phyloP scores from a whole-genome alignment of 2,329 filamentous ascomycete genomes.

The Penicillium hesseltinei region DNA sequence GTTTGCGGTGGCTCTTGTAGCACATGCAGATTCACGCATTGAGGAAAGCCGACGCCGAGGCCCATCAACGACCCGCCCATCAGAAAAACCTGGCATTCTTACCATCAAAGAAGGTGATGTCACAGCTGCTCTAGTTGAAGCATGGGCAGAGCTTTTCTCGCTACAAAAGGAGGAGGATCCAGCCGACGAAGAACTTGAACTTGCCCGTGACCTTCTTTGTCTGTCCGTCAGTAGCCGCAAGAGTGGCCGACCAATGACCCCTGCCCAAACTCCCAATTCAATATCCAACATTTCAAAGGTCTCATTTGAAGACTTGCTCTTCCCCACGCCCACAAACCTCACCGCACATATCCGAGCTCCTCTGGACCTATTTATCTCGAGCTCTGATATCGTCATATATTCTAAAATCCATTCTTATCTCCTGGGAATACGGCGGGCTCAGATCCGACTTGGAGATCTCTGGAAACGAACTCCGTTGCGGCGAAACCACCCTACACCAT shows the following conservation, averaged over 20 bases:
- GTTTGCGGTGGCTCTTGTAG: constrained; percentile 82
- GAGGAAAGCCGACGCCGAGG: constrained; percentile 66
- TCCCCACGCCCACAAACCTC: constrained; percentile 72
- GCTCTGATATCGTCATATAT: constrained; percentile 74
- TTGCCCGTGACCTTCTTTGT: constrained; percentile 73
- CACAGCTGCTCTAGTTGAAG: constrained; percentile 68
- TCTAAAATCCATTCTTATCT: constrained; percentile 85
- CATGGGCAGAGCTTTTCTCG: constrained; percentile 77
- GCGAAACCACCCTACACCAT: constrained; percentile 71
- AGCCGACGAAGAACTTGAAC: constrained; percentile 71
- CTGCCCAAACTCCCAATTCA: constrained; percentile 21
- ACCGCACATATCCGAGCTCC: constrained; percentile 74
- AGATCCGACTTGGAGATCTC: constrained; percentile 77
- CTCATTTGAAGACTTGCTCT: constrained; percentile 73
- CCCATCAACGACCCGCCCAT: constrained; percentile 51
- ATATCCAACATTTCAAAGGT: constrained; percentile 43
- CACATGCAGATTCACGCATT: constrained; percentile 78
- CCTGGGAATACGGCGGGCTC: constrained; percentile 77
- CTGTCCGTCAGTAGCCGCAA: constrained; percentile 52
- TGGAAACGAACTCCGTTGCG: constrained; percentile 83
- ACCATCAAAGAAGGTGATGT: constrained; percentile 85
- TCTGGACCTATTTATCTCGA: constrained; percentile 80
- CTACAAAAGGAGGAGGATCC: constrained; percentile 75
- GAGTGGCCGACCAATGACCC: constrained; percentile 30
- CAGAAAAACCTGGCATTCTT: constrained; percentile 60